Base-by-base conservation (phyloP, 2,329 filamentous ascomycete species). In the Aspergillus jensenii region DNA sequence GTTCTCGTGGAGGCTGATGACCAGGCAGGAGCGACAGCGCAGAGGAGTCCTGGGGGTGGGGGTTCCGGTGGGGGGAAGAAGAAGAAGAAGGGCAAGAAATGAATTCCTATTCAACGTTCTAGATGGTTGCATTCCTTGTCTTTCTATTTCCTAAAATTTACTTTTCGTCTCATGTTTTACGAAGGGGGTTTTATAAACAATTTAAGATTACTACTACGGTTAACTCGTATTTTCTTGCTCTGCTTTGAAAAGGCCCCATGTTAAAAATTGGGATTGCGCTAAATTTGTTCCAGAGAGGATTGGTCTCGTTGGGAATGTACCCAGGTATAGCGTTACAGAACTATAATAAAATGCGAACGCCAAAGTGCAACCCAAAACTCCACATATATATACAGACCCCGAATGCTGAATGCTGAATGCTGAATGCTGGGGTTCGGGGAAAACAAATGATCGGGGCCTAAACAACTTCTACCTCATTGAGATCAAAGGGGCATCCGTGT, bases 1-100 rank as follows among this genome's bases (percentile, higher is more conserved):
- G 90, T 96, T 23, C 78, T 96, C 62, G 90, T 96, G 49, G 90
- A 95, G 68, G 76, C 76, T n/a, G 81, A 79, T 52, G 79, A 78
- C 14, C 78, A 79, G 19, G 74, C 75, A 33, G 74, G 73, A 12
- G 61, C 40, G 61, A 44, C 43, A 27, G 44, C 43, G 27, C 63
- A 43, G 54, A 59, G 40, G 62, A 56, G 52, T 59, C 48, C 59
- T 52, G 44, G 49, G 19, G 40, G 43, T 6, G 51, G 56, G 15
- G 41, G 33, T 51, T 41, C 41, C 25, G 40, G 43, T 4, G 51
- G 56, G 14, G 41, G 33, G 58, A 74, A 74, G 64, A 73, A 76
- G 66, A 77, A 77, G 75, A 79, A 75, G 77, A 79, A 79, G 68
- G 76, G 75, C 15, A 80, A 79, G 74, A 79, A 79, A 74, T 65